Evolutionary conservation across 2,329 filamentous ascomycete genomes (phyloP), one percentile per base, ranked within the genome.

Genomic region (Xylariaceae sp.): DNA sequence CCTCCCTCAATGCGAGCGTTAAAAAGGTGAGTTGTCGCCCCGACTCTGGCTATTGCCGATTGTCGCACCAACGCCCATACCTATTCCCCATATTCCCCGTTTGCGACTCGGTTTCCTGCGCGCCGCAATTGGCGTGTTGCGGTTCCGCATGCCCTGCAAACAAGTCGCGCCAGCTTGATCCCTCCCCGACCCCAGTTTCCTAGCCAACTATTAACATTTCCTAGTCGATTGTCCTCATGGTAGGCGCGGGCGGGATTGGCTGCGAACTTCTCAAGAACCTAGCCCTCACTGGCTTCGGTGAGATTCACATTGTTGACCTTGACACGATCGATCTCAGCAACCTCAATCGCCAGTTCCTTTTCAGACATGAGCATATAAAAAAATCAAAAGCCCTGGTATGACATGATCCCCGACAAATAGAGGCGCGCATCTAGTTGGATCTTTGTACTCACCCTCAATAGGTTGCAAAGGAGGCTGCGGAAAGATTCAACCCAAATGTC

Each of bases 321-420:
- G 94, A 99, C 71, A 99, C 94, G 1, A 97, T 99, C 73, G 94
- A 99, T 68, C 80, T 99, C 18, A 96, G 91, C 74, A 99, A 99
- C 68, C 81, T 99, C 46, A 99, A 99, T 65, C 89, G 94, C 50
- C 94, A 99, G 71, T 99, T 99, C 66, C 84, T 99, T 44, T 99
- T 99, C 71, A 84, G 92, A 55, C 88, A 93, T 64, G 92, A 97
- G 69, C 94, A 99, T 67, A 97, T 99, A 73, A 97, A 97, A 73
- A 96, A 96, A 71, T 84, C 93, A 1, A 99, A 99, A 69, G 92
- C 94, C 47, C 73, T 96, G 73, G 92, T 94, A 78, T 58, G 83
- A 73, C 54, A 38, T 33, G 22, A 57, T 59, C 46, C 51, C 47
- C 45, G 51, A 47, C 55, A 36, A 49, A 48, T 54, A 36, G 48